A percentile compares a stretch with the other conserved stretches of the same genome.
These are phyloP conservation scores for Peronospora farinosa DNA, from an alignment of 352 stramenopile genomes.

Conservation along the genomic window DNA sequence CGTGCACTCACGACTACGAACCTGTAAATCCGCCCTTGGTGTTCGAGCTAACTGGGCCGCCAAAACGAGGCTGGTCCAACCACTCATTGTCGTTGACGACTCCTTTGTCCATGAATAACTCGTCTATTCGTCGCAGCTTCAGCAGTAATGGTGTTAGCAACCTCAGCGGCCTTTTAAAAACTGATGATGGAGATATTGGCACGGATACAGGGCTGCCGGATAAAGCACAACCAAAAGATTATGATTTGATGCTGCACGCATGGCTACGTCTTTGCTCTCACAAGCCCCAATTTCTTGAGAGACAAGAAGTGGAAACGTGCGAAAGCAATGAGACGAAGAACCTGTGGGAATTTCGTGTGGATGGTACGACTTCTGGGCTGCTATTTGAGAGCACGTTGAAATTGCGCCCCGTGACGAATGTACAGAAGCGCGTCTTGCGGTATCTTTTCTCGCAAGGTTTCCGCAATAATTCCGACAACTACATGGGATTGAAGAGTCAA, in stretches of 20 bases:
- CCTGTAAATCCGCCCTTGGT: constrained; percentile 60
- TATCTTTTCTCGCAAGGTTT: constrained; percentile 70
- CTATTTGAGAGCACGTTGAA: constrained; percentile 72
- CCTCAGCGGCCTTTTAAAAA: not conserved
- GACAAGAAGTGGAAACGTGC: constrained; percentile 9
- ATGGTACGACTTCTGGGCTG: constrained; percentile 53
- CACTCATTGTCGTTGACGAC: not conserved
- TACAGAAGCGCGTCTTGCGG: constrained; percentile 49
- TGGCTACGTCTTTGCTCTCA: constrained; percentile 58
- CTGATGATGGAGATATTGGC: not conserved
- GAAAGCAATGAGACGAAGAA: constrained; percentile 16
- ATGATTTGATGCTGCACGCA: constrained; percentile 54
- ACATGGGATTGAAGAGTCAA: constrained; percentile 10
- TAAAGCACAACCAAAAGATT: constrained; percentile 25
- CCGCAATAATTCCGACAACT: constrained; percentile 26
- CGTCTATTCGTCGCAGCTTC: constrained; percentile 19
- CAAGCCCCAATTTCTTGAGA: constrained; percentile 44
- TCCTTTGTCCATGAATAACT: not conserved
- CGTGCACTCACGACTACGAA: constrained; percentile 72
- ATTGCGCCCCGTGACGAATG: constrained; percentile 47
- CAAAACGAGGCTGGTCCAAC: constrained; percentile 24
- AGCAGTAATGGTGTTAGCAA: constrained; percentile 26
- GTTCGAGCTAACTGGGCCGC: constrained; percentile 37
- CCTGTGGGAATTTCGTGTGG: constrained; percentile 55
- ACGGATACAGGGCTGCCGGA: constrained; percentile 6